Evolutionary conservation across 441 rosid genomes (phyloP).

Genomic region (Raphanus hybrid): DNA sequence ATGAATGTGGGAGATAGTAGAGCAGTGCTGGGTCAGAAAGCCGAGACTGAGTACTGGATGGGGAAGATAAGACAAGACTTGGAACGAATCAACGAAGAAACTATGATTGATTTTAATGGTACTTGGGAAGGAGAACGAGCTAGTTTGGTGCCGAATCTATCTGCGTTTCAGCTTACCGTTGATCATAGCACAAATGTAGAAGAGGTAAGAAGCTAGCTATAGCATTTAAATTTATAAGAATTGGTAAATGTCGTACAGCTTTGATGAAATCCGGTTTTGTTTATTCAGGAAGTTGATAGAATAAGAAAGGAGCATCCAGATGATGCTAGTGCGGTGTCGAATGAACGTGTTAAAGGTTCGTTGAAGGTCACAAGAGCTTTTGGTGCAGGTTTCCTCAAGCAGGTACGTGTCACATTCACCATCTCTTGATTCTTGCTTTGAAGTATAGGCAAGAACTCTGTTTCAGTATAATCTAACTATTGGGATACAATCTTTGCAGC

Average conservation of each 20-base stretch:
- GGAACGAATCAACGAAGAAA: slow-evolving; percentile 80
- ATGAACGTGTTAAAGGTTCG: slow-evolving; percentile 92
- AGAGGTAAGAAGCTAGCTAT: slow-evolving; percentile 51
- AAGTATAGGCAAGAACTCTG: neutral
- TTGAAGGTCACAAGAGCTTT: slow-evolving; percentile 97
- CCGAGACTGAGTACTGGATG: slow-evolving; percentile 60
- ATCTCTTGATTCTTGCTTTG: slow-evolving; percentile 8
- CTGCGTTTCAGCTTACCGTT: slow-evolving; percentile 65
- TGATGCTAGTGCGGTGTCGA: slow-evolving; percentile 66
- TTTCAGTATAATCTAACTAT: slow-evolving; percentile 11
- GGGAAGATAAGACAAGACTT: slow-evolving; percentile 75
- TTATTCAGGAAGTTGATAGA: slow-evolving; percentile 80
- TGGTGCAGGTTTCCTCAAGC: slow-evolving; percentile 95
- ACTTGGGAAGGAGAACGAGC: slow-evolving; percentile 52
- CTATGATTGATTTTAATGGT: slow-evolving; percentile 66
- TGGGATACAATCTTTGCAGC: slow-evolving; percentile 57
- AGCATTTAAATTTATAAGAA: neutral
- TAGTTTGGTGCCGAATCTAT: slow-evolving; percentile 42
- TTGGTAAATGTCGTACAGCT: neutral
- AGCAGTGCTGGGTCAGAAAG: slow-evolving; percentile 75
- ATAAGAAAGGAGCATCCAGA: slow-evolving; percentile 80
- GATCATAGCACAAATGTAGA: slow-evolving; percentile 85
- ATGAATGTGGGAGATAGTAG: slow-evolving; percentile 92
- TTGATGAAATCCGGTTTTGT: slow-evolving; percentile 10
- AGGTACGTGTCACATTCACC: slow-evolving; percentile 51